A percentile compares a stretch with the other conserved stretches of the same genome.
Conservation (phyloP, 2,329 filamentous ascomycete species). For the Podosphaera xanthii region DNA sequence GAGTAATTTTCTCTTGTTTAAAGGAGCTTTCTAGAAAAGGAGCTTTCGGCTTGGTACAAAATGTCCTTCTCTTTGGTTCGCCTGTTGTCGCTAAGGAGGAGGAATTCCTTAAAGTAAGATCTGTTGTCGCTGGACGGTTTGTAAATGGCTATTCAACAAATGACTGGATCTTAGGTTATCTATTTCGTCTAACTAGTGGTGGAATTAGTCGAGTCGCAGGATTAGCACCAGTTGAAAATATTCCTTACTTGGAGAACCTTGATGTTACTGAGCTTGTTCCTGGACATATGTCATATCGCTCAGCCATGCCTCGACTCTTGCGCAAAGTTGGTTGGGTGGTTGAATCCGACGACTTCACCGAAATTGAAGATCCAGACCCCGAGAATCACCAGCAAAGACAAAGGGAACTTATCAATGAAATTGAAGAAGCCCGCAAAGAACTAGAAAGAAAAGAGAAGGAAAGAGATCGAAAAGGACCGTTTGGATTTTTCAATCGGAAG, state of each 20-base stretch:
- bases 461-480: slow-evolving; percentile 30
- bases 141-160: slow-evolving; percentile 86
- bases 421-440: slow-evolving; percentile 77
- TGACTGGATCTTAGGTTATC: slow-evolving; percentile 92
- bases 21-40: slow-evolving; percentile 68
- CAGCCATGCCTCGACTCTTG: slow-evolving; percentile 71
- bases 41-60: slow-evolving; percentile 72
- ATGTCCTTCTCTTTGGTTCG: slow-evolving; percentile 85
- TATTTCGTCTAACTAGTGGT: slow-evolving; percentile 83
- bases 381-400: slow-evolving; percentile 77
- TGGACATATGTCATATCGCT: slow-evolving; percentile 92
- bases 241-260: slow-evolving; percentile 73
- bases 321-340: slow-evolving; percentile 79
- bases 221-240: slow-evolving; percentile 47
- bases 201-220: slow-evolving; percentile 79
- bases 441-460: slow-evolving; percentile 56
- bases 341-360: slow-evolving; percentile 78
- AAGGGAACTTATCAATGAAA: slow-evolving; percentile 83
- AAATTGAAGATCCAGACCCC: slow-evolving; percentile 93
- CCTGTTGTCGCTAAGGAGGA: slow-evolving; percentile 81
- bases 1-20: slow-evolving; percentile 81
- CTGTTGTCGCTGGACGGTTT: slow-evolving; percentile 78
- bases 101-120: slow-evolving; percentile 59
- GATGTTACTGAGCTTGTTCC: slow-evolving; percentile 68
- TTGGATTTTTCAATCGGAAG: slow-evolving; percentile 62